These are phyloP conservation scores for Wickerhamomyces chaumierensis DNA, from an alignment of 805 yeast genomes.

Conservation along the genomic window DNA sequence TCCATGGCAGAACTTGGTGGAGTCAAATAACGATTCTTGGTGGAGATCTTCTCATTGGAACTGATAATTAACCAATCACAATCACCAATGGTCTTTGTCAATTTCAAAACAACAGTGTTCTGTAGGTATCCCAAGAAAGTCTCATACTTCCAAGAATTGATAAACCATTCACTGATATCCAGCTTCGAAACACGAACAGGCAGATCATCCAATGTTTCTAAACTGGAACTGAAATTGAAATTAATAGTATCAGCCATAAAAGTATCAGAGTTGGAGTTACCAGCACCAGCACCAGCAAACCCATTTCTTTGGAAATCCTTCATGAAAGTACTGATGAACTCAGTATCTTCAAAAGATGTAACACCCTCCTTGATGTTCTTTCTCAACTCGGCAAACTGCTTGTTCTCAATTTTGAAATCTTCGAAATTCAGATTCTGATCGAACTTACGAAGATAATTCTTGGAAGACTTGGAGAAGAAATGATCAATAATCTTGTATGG, in stretches of 20 bases:
- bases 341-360: constrained; percentile 15
- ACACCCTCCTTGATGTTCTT: constrained; percentile 14
- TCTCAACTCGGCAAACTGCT: constrained; percentile 13
- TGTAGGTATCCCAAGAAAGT: constrained; percentile 24
- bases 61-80: constrained; percentile 28
- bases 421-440: constrained; percentile 21
- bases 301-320: constrained; percentile 18
- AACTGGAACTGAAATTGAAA: constrained; percentile 17
- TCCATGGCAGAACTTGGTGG: constrained; percentile 14
- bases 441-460: constrained; percentile 22
- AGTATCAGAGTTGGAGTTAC: constrained; percentile 11
- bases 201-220: constrained; percentile 13
- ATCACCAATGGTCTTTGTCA: constrained; percentile 26
- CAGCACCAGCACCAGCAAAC: constrained; percentile 15
- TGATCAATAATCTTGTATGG: constrained; percentile 24
- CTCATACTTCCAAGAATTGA: constrained; percentile 29
- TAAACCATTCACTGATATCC: constrained; percentile 27
- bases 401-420: constrained; percentile 15
- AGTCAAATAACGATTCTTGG: constrained; percentile 17
- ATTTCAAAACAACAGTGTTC: constrained; percentile 24
- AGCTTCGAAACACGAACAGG: constrained; percentile 25
- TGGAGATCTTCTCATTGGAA: constrained; percentile 20
- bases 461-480: constrained; percentile 25
- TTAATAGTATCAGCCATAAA: constrained; percentile 20
- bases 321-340: constrained; percentile 17